Conservation (phyloP, 257 asterid genomes). For the Anisodus acutangulus region DNA sequence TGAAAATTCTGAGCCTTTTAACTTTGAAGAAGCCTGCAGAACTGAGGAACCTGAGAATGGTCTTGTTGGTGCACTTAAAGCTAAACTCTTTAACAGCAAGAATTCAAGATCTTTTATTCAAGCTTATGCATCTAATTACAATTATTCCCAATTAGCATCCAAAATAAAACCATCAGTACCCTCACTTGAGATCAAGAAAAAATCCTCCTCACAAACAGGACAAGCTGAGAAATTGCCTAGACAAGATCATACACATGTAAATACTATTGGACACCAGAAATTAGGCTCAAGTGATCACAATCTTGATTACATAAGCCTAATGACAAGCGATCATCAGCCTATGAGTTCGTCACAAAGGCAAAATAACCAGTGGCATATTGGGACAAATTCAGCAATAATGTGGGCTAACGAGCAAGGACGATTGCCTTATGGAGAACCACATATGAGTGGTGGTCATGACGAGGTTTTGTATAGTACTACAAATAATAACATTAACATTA, state of each 20-base stretch:
- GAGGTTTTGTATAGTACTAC: slow-evolving; percentile 32
- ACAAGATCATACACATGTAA: background rate
- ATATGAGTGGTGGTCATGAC: slow-evolving; percentile 24
- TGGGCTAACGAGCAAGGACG: slow-evolving; percentile 28
- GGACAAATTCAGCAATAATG: slow-evolving; percentile 5
- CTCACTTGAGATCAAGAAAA: background rate
- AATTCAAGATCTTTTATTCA: slow-evolving; percentile 38
- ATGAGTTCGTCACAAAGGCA: background rate
- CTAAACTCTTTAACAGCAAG: slow-evolving; percentile 55
- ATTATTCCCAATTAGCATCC: background rate
- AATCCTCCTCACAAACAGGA: background rate
- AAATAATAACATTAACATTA: background rate
- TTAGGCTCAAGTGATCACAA: background rate
- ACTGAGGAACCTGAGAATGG: slow-evolving; percentile 61
- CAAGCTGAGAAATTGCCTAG: background rate
- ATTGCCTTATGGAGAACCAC: slow-evolving; percentile 31
- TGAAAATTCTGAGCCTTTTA: slow-evolving; percentile 55
- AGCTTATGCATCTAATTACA: slow-evolving; percentile 19
- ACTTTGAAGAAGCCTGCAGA: slow-evolving; percentile 73
- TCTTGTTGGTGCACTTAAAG: slow-evolving; percentile 71
- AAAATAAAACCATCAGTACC: background rate
- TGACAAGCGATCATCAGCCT: slow-evolving; percentile 8
- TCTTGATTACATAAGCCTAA: slow-evolving; percentile 29
- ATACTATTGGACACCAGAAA: background rate
- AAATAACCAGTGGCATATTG: background rate